Conservation (phyloP, 495 filamentous ascomycete genomes). For the Oleoguttula mirabilis region DNA sequence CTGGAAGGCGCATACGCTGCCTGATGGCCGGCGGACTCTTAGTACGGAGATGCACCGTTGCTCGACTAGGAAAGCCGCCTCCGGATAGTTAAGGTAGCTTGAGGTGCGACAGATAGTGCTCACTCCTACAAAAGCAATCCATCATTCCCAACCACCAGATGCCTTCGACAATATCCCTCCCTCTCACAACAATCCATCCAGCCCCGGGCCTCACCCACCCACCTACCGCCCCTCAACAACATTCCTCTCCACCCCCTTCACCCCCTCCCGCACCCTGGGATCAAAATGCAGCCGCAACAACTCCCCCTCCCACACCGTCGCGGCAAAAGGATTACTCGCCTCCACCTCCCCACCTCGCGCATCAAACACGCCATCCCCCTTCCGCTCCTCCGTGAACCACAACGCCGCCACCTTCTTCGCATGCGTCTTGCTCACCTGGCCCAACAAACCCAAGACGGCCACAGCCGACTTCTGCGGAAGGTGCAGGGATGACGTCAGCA, state of each 20-base stretch:
- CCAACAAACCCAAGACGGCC: conserved; percentile 62
- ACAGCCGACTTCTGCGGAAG: conserved; percentile 76
- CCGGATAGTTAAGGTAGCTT: too few species aligned
- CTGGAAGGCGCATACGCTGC: too few species aligned
- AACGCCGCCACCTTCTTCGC: conserved; percentile 54
- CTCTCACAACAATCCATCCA: too few species aligned
- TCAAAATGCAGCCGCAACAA: conserved; percentile 73
- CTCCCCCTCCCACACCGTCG: conserved; percentile 89
- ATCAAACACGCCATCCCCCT: conserved; percentile 64
- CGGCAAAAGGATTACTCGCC: conserved; percentile 75
- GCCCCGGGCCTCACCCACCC: too few species aligned
- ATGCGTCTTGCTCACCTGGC: conserved; percentile 60
- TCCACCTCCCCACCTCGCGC: conserved; percentile 52
- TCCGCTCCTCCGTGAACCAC: conserved; percentile 83
- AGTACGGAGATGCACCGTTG: too few species aligned
- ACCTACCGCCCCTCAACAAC: conserved; percentile 23
- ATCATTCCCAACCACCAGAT: too few species aligned
- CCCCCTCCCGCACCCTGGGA: conserved; percentile 69
- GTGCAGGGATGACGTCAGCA: conserved; percentile 69
- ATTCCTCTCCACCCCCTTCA: conserved; percentile 57
- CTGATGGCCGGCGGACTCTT: too few species aligned
- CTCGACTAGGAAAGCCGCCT: too few species aligned
- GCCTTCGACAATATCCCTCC: too few species aligned
- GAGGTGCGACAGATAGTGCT: too few species aligned
- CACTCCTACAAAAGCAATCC: too few species aligned